These are phyloP conservation scores for Ilex paraguariensis DNA, from an alignment of 305 asterid genomes.

Conservation along the genomic window DNA sequence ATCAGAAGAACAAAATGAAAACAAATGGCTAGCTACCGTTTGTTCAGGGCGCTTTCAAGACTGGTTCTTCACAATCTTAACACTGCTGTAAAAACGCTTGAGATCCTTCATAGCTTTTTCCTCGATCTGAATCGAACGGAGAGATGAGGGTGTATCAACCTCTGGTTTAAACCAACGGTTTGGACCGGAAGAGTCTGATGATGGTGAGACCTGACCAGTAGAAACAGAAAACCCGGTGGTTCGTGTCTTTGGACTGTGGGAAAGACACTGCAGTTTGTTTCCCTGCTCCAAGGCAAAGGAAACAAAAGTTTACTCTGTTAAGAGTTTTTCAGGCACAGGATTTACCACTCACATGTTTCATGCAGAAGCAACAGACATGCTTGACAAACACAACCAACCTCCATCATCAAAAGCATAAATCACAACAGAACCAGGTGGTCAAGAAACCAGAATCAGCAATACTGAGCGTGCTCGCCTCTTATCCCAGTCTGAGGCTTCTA, in stretches of 20 bases:
- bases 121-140: conserved; percentile 90
- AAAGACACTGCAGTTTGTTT: conserved; percentile 44
- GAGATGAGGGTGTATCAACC: conserved; percentile 55
- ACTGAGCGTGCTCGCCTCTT: too few relatives aligned
- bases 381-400: too few relatives aligned
- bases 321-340: too few relatives aligned
- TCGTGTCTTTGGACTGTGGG: conserved; percentile 65
- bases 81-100: conserved; percentile 86
- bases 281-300: conserved; percentile 29
- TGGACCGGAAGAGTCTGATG: conserved; percentile 49
- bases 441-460: too few relatives aligned
- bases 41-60: conserved; percentile 26
- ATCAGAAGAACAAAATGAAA: conserved; percentile 11
- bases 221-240: conserved; percentile 75
- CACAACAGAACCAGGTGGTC: too few relatives aligned
- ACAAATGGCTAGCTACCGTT: conserved; percentile 6
- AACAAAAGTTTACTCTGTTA: too few relatives aligned
- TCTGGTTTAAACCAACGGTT: conserved; percentile 97
- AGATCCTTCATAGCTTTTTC: conserved; percentile 92
- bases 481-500: too few relatives aligned
- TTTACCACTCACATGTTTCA: too few relatives aligned
- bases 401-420: too few relatives aligned
- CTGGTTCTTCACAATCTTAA: conserved; percentile 71
- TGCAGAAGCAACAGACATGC: too few relatives aligned
- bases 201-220: conserved; percentile 73